Evolutionary conservation across 2,329 filamentous ascomycete genomes (phyloP), one percentile per base, ranked within the genome.

Genomic region (Scedosporium aurantiacum): DNA sequence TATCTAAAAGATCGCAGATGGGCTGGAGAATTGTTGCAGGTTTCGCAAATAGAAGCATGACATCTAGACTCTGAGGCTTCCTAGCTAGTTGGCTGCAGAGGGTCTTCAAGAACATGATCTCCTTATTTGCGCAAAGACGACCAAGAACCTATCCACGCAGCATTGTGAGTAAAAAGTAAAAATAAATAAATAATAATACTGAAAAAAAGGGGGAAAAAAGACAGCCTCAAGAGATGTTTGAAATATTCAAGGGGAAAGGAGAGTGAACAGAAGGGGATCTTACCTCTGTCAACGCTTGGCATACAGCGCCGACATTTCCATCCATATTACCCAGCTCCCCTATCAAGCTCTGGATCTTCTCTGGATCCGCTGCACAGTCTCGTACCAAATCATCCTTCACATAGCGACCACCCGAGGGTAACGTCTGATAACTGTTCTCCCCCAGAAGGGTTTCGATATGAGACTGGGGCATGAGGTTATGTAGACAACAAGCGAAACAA

Each of bases 281-380:
- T 71, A 87, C 86, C 76, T 90, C 88, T 45, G 86, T 83, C 54
- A 92, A 78, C 2, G 91, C 92, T 63, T 87, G 85, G 58, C 88
- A 89, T 18, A 95, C 90, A 2, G 91, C 90, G 2, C 90, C 91
- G 2, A 90, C 90, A 71, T 97, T 97, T 1, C 93, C 93, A 68
- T 96, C 90, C 81, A 94, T 91, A 58, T 87, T 88, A 62, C 96
- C 91, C 25, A 99, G 78, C 67, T 96, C 91, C 45, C 86, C 83
- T 47, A 97, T 84, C 37, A 96, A 78, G 52, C 86, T 82, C 65
- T 91, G 88, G 1, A 89, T 84, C 64, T 86, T 84, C 64, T 91
- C 88, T 0, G 86, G 83, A 66, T 95, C 90, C 10, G 83, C 81
- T 57, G 88, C 81, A 65, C 91, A 96, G 69, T 94, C 87, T 57